Base-by-base conservation (phyloP, 441 rosid genomes). In the Erodium moschatum region DNA sequence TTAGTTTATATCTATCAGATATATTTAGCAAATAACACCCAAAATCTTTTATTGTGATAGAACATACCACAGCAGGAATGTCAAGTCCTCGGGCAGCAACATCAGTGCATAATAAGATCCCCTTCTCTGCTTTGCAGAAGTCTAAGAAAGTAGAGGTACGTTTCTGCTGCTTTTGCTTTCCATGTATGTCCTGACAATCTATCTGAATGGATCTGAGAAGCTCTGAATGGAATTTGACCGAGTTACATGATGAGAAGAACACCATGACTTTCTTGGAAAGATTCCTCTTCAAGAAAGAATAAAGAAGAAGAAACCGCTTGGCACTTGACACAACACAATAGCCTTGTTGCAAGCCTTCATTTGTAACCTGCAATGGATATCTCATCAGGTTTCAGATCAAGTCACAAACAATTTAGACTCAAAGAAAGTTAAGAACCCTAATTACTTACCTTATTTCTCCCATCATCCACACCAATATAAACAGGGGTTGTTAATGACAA, bases 61-160 rank as follows among this genome's bases (percentile, higher is more conserved):
- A 40, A 69, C 78, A 63, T 85, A 91, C 99, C 92, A 91, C 99
- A n/a, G 92, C 77, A 67, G 99, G 97, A 80, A 94, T 89, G 81
- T 94, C 97, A 52, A 94, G 97, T 73, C 97, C 99, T 79, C 97
- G 97, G 48, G 97, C 99, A 56, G 97, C 97, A 70, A 92, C 98
- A 82, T 91, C 97, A 73, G 99, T 95, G 73, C 99, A 91, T 21
- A 95, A 81, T 84, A 95, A 75, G 75, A 92, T 86, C 29, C 99
- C 97, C 73, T 90, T 95, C 65, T 87, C 90, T 60, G 89, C 89
- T 78, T 87, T 85, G 82, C 96, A 89, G 79, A 92, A 95, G 75
- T 90, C 92, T 69, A 90, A 92, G 79, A 95, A 95, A 69, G 99
- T 91, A 50, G 92, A 69, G 27, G 97, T 95, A 54, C 97, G 85